Evolutionary conservation across 805 yeast genomes (phyloP), one percentile per base, ranked within the genome.

Genomic region (Clavispora santaluciae): DNA sequence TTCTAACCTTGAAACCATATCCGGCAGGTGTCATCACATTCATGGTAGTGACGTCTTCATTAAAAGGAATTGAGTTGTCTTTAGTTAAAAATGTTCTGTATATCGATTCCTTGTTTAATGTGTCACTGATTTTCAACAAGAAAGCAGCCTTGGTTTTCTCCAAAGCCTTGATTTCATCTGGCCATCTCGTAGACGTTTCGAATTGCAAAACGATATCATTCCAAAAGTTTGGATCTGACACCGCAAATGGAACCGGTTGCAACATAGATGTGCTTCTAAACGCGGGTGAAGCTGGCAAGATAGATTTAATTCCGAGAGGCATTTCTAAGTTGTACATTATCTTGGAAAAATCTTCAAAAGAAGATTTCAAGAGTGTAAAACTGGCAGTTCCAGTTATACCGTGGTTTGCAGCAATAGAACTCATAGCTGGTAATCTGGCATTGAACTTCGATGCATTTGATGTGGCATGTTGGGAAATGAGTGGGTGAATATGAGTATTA

Each of bases 81-180:
- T 78, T 73, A 2, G 84, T 78, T 24, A 90, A 66, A 50, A 72
- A 78, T 1, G 84, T 67, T 35, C 66, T 68, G 57, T 84, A 86
- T 13, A 63, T 64, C 10, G 81, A 71, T 39, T 78, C 77, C 42
- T 69, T 66, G 38, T 78, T 75, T 36, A 73, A 47, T 6, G 60
- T 48, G 28, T 73, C 76, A 44, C 61, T 50, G 17, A 90, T 76
- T 51, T 84, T 84, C 40, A 93, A 59, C 52, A 91, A 66, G 51
- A 93, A 87, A 6, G 98, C 98, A 23, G 95, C 78, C 57, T 93
- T 93, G 12, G 95, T 84, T 54, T 84, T 82, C 60, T 93, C 98
- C 40, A 89, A 65, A 2, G 96, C 89, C 29, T 72, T 65, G 5
- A 88, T 59, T 59, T 93, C 96, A 61, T 86, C 95, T 2, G 99